Conservation (phyloP, 2,329 filamentous ascomycete species). For the Colletotrichum liriopes region DNA sequence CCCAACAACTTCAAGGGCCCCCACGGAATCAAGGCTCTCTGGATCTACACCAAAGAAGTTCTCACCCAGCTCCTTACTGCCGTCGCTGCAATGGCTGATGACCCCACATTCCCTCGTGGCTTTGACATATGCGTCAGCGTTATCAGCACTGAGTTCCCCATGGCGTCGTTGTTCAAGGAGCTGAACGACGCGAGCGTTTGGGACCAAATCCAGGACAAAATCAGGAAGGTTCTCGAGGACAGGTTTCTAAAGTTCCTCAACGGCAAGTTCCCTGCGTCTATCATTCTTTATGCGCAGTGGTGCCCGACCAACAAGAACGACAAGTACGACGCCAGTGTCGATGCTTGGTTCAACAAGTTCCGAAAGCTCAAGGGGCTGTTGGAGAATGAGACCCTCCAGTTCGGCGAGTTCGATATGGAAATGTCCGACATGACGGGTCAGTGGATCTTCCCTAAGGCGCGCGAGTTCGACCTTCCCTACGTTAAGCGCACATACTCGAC, state of each 20-base stretch:
- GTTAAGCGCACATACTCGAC: slow-evolving; percentile 63
- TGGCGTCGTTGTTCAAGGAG: slow-evolving; percentile 55
- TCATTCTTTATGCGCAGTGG: slow-evolving; percentile 66
- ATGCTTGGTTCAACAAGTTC: slow-evolving; percentile 56
- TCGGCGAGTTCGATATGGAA: slow-evolving; percentile 54
- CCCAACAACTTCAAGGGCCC: slow-evolving; percentile 52
- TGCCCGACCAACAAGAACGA: slow-evolving; percentile 57
- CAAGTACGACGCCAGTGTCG: slow-evolving; percentile 50
- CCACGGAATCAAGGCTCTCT: slow-evolving; percentile 59
- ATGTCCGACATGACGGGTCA: slow-evolving; percentile 62
- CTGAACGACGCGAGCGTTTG: slow-evolving; percentile 48
- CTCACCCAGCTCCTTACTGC: slow-evolving; percentile 57
- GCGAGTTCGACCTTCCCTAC: slow-evolving; percentile 65
- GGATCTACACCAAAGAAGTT: slow-evolving; percentile 56
- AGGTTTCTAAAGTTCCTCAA: slow-evolving; percentile 55
- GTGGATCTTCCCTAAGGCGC: slow-evolving; percentile 63
- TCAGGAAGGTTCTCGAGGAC: slow-evolving; percentile 54
- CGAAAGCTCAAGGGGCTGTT: slow-evolving; percentile 44
- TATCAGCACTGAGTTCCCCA: slow-evolving; percentile 57
- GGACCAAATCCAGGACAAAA: slow-evolving; percentile 49
- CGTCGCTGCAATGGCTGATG: slow-evolving; percentile 61
- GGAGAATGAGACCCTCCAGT: slow-evolving; percentile 49
- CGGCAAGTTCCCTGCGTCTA: slow-evolving; percentile 56
- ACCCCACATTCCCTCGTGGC: slow-evolving; percentile 59
- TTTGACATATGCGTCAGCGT: slow-evolving; percentile 65